phyloP scores from a whole-genome alignment of 2,329 filamentous ascomycete genomes.

The Ceratocystiopsis brevicomis region DNA sequence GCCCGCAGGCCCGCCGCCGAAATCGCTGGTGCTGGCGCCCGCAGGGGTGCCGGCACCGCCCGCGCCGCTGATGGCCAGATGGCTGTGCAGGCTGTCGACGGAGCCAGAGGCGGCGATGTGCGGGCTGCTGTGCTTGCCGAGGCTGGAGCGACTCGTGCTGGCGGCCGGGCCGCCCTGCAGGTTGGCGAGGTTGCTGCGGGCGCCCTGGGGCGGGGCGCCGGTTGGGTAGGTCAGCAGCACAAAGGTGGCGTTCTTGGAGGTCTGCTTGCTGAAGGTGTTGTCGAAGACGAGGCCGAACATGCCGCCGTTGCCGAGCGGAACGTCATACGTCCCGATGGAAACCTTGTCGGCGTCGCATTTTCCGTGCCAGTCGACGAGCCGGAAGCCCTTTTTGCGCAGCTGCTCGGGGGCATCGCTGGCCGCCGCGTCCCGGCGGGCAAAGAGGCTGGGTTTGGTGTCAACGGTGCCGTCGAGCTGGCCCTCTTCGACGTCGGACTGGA shows the following conservation, averaged over 20 bases:
- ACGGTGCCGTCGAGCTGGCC: conserved; percentile 22
- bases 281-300: conserved; percentile 97
- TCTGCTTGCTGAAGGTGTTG: conserved; percentile 94
- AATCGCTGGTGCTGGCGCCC: conserved; percentile 16
- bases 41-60: conserved; percentile 20
- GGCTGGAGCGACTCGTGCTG: conserved; percentile 29
- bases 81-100: conserved; percentile 41
- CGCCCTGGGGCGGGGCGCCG: conserved; percentile 55
- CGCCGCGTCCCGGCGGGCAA: conserved; percentile 31
- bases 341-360: conserved; percentile 96
- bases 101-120: conserved; percentile 26
- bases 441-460: conserved; percentile 26
- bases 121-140: conserved; percentile 28
- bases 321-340: conserved; percentile 73
- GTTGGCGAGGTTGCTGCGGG: conserved; percentile 50
- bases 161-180: conserved; percentile 23
- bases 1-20: conserved; percentile 15
- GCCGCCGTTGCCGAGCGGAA: conserved; percentile 53
- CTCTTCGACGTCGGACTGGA: conserved; percentile 24
- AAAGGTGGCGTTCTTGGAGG: conserved; percentile 86
- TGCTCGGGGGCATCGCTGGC: conserved; percentile 41
- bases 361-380: conserved; percentile 66
- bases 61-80: conserved; percentile 27
- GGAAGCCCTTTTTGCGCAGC: conserved; percentile 46
- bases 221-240: conserved; percentile 89